Evolutionary conservation across 1,284 basidiomycete species (phyloP), one percentile per base, ranked within the genome.

Genomic region (Ganoderma multipileum): DNA sequence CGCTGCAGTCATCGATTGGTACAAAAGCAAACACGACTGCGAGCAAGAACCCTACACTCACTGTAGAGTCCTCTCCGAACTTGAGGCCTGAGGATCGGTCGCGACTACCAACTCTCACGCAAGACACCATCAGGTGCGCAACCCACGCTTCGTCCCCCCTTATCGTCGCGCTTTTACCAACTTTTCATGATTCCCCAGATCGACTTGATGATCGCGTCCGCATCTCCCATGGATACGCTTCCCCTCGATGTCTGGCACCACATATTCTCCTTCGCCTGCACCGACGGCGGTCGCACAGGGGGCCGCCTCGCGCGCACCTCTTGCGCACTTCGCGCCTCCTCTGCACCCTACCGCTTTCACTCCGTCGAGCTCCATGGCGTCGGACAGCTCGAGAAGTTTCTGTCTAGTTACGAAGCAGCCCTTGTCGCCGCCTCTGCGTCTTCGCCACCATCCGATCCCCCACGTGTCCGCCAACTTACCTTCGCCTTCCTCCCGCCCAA

Each of bases 221-320:
- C 9, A 3, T 38, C 55, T 5, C 8, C 59, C 12, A 65, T 72
- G 57, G 61, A 66, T 33, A 52, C 57, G 3, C 50, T 72, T 30
- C 63, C 66, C 11, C 16, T 63, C 26, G 71, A 72, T 2, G 50
- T 70, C 20, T 72, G 68, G 68, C 42, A 59, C n/a, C 18, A 44
- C 28, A 70, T 72, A 41, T 55, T 55, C 16, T 55, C 28, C 52
- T 65, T 66, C 36, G 64, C 65, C 16, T 72, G 66, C 41, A 61
- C 42, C 1, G 71, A 70, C 33, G 68, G 66, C 23, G 68, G 71
- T 3, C 57, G n/a, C 23, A 67, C 64, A 16, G 61, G 61, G 26
- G 63, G 38, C 2, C 23, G 66, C 7, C 67, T 70, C 20, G 63
- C 67, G 2, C 42, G 38, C 44, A 61, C 63, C 14, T 72, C 71